Conservation (phyloP, 2,329 filamentous ascomycete genomes). For the Huntiella abstrusa region DNA sequence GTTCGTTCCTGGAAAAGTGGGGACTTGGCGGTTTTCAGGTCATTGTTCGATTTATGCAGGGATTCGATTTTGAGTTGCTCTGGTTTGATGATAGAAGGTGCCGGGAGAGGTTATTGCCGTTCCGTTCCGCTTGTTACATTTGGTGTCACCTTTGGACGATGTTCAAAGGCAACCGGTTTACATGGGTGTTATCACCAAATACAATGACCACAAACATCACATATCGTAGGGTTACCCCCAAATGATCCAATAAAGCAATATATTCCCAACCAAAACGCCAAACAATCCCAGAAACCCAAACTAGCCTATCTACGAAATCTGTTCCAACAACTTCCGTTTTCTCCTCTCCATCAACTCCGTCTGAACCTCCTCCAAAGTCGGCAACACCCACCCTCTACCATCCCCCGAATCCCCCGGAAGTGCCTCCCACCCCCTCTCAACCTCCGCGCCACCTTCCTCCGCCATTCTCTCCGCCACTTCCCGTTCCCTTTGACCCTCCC, state of each 20-base stretch:
- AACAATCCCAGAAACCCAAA: background rate
- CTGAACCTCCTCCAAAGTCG: slow-evolving; percentile 82
- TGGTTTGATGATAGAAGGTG: too few species aligned
- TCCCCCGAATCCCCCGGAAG: slow-evolving; percentile 77
- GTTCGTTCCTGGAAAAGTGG: too few species aligned
- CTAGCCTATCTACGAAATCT: slow-evolving; percentile 27
- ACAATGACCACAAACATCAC: too few species aligned
- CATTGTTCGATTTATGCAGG: too few species aligned
- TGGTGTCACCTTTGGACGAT: too few species aligned
- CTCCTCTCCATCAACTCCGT: slow-evolving; percentile 77
- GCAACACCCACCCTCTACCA: slow-evolving; percentile 64
- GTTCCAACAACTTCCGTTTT: slow-evolving; percentile 66
- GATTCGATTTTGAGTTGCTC: too few species aligned
- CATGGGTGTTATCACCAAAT: too few species aligned
- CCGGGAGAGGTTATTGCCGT: too few species aligned
- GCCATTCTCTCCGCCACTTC: slow-evolving; percentile 57
- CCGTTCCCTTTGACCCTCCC: slow-evolving; percentile 68
- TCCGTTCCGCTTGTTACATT: too few species aligned
- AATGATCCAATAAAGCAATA: background rate
- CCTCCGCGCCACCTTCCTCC: slow-evolving; percentile 16
- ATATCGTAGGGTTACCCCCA: too few species aligned
- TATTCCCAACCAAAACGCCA: background rate
- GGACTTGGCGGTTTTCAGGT: too few species aligned
- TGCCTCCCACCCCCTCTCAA: slow-evolving; percentile 53
- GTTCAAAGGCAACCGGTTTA: too few species aligned